phyloP scores from a whole-genome alignment of 148 eudicot species.

The Rhododendron henanense region DNA sequence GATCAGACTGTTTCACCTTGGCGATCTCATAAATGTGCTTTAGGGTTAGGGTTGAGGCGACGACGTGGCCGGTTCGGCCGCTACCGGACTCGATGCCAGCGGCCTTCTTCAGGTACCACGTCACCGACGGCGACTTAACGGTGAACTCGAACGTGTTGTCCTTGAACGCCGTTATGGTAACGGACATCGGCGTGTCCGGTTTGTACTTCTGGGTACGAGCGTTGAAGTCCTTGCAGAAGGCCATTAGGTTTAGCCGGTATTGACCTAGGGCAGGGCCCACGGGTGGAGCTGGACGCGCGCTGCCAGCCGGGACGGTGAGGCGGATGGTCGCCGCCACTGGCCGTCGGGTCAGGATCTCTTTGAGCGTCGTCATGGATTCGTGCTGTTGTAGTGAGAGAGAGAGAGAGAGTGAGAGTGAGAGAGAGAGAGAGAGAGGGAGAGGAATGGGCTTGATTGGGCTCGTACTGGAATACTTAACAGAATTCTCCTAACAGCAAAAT shows the following conservation, averaged over 20 bases:
- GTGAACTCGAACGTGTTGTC: slow-evolving; percentile 82
- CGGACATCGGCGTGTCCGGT: slow-evolving; percentile 72
- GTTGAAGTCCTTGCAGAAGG: slow-evolving; percentile 91
- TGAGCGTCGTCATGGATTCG: slow-evolving; percentile 47
- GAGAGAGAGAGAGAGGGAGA: neutral
- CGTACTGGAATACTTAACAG: neutral
- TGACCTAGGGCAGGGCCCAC: slow-evolving; percentile 87
- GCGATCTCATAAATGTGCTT: slow-evolving; percentile 89
- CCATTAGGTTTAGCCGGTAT: slow-evolving; percentile 76
- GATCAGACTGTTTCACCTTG: slow-evolving; percentile 75
- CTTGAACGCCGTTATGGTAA: slow-evolving; percentile 73
- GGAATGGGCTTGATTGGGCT: neutral
- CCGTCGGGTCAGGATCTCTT: slow-evolving; percentile 61
- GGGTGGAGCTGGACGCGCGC: slow-evolving; percentile 76
- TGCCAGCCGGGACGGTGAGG: slow-evolving; percentile 83
- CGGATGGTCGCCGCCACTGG: slow-evolving; percentile 81
- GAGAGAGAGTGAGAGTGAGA: slow-evolving; percentile 22
- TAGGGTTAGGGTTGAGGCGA: slow-evolving; percentile 47
- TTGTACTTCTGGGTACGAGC: slow-evolving; percentile 90
- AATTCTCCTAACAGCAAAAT: too few relatives aligned
- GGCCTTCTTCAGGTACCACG: slow-evolving; percentile 82
- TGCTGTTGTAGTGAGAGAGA: slow-evolving; percentile 24
- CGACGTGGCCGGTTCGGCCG: slow-evolving; percentile 61
- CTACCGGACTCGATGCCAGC: slow-evolving; percentile 72
- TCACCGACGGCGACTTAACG: slow-evolving; percentile 65